Conservation (phyloP, 257 asterid genomes). For the Petrea volubilis region DNA sequence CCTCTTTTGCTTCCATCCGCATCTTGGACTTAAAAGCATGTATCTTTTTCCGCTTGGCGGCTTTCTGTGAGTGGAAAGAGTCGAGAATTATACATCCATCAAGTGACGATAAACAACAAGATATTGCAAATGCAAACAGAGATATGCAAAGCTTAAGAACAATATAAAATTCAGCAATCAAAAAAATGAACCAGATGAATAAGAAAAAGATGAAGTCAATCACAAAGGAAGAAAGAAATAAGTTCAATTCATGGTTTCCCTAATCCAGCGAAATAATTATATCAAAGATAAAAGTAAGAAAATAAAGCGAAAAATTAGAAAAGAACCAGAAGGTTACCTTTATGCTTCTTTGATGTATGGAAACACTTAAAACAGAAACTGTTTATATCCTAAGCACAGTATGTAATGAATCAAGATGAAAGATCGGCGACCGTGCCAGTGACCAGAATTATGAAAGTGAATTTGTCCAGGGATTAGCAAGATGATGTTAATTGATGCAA, state of each 20-base stretch:
- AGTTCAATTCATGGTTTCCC: neutral
- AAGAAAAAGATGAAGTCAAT: neutral
- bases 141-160: neutral
- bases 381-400: neutral
- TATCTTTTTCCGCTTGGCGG: constrained; percentile 64
- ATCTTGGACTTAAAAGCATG: constrained; percentile 73
- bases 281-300: neutral
- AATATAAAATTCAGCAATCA: neutral
- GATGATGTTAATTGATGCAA: neutral
- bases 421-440: neutral
- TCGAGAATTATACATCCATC: neutral
- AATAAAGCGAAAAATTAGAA: neutral
- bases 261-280: neutral
- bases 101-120: neutral
- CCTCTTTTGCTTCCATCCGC: constrained; percentile 67
- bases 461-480: neutral
- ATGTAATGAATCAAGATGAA: neutral
- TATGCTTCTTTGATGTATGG: neutral
- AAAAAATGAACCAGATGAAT: neutral
- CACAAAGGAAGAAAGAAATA: neutral
- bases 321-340: neutral
- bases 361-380: neutral
- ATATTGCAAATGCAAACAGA: neutral
- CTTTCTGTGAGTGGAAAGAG: constrained; percentile 42
- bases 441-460: neutral